phyloP scores from a whole-genome alignment of 208 protist species.

The Crithidia brevicula region DNA sequence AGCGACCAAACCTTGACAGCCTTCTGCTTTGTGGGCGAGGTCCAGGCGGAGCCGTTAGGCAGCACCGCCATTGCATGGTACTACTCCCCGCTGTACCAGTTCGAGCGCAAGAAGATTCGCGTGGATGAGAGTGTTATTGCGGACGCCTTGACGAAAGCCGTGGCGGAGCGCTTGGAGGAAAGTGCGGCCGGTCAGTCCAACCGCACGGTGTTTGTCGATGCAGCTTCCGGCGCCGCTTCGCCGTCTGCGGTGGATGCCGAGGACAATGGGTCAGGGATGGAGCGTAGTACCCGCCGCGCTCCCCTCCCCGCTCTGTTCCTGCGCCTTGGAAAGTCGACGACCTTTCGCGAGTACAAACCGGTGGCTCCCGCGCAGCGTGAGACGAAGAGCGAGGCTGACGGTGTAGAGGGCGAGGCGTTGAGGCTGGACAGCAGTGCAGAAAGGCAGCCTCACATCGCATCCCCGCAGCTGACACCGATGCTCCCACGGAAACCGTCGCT shows the following conservation, averaged over 20 bases:
- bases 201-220: background rate
- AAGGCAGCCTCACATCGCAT: background rate
- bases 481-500: conserved; percentile 7
- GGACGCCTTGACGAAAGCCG: conserved; percentile 22
- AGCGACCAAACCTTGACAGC: conserved; percentile 38
- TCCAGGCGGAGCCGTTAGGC: conserved; percentile 1
- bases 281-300: background rate
- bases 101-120: conserved; percentile 66
- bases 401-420: no score
- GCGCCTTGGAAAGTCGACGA: conserved; percentile 44
- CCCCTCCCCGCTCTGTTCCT: conserved; percentile 44
- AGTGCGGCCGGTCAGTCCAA: background rate
- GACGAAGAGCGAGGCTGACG: background rate
- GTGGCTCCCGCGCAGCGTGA: no score
- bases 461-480: conserved; percentile 7
- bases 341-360: conserved; percentile 59
- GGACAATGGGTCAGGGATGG: background rate
- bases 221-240: background rate
- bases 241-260: background rate
- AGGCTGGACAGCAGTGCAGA: background rate
- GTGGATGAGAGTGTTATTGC: conserved; percentile 69
- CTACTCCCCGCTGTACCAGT: conserved; percentile 69
- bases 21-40: conserved; percentile 70
- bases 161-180: background rate
- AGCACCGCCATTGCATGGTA: conserved; percentile 43